Percentiles rank a stretch among this genome's conserved stretches.
Evolutionary conservation across 2,329 filamentous ascomycete species (phyloP).

Genomic region (Ambrosiella cleistominuta): DNA sequence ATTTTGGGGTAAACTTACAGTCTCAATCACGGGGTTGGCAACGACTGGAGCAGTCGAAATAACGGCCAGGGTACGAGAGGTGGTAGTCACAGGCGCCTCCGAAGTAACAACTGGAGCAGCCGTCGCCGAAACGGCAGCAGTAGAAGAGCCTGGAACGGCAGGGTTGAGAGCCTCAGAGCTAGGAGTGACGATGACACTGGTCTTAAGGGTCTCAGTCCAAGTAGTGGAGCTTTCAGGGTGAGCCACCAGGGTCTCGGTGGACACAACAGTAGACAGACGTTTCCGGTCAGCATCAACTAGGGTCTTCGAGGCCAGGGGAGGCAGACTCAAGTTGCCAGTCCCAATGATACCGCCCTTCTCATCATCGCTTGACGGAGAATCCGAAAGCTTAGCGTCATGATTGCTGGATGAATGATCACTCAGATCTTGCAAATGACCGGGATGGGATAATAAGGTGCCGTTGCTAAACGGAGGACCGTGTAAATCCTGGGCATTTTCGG

Average conservation of each 20-base stretch:
- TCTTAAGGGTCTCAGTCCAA: background rate
- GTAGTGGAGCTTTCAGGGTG: background rate
- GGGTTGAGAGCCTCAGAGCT: constrained; percentile 1
- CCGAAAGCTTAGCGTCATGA: background rate
- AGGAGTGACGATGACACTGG: background rate
- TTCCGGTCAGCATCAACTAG: background rate
- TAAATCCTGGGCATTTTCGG: too few species aligned
- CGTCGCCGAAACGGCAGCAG: background rate
- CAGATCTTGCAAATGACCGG: background rate
- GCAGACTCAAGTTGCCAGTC: background rate
- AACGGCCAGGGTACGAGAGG: background rate
- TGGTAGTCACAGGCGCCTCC: background rate
- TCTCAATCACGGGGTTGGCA: constrained; percentile 1
- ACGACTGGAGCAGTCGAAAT: constrained; percentile 1
- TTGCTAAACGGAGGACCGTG: background rate
- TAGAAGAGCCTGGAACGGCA: background rate
- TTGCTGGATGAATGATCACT: background rate
- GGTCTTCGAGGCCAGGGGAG: background rate
- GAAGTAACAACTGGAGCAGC: background rate
- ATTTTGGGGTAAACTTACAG: constrained; percentile 3
- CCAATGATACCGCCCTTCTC: background rate
- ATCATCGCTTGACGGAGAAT: background rate
- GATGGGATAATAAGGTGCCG: background rate
- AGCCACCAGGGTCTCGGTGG: background rate
- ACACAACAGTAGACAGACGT: background rate